These are phyloP conservation scores for Geotrichum ghanense DNA, from an alignment of 805 yeast species.

Conservation along the genomic window DNA sequence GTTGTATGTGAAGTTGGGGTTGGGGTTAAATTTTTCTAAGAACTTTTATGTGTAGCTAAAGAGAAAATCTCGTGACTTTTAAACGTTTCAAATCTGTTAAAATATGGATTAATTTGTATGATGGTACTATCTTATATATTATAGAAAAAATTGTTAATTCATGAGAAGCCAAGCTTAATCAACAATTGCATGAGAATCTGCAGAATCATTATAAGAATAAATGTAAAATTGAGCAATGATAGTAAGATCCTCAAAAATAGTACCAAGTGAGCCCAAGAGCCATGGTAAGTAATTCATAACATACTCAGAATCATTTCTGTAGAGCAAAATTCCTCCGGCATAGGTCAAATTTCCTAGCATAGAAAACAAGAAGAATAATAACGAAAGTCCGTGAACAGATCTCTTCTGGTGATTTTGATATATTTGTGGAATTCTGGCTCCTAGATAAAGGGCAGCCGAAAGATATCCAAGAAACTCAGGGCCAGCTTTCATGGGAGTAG, in stretches of 20 bases:
- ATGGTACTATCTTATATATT: no score
- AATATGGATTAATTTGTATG: no score
- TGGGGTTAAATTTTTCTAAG: no score
- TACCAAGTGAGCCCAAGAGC: constrained; percentile 71
- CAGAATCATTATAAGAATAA: constrained; percentile 32
- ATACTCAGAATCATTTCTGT: constrained; percentile 50
- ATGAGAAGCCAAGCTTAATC: no score
- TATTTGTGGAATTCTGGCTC: constrained; percentile 80
- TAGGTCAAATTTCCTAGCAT: constrained; percentile 67
- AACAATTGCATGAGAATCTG: no score
- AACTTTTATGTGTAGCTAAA: no score
- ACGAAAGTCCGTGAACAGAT: constrained; percentile 77
- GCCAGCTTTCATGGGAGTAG: constrained; percentile 28
- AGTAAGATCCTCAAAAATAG: constrained; percentile 56
- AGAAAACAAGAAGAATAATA: constrained; percentile 65
- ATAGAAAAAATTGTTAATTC: no score
- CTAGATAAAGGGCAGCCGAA: constrained; percentile 56
- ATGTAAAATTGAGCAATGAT: constrained; percentile 59
- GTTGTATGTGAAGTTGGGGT: no score
- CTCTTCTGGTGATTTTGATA: constrained; percentile 64
- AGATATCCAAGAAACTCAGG: constrained; percentile 63
- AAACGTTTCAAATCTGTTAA: no score
- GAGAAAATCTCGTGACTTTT: no score
- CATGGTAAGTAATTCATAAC: constrained; percentile 55
- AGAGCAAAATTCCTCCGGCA: constrained; percentile 60